Evolutionary conservation across 2,329 filamentous ascomycete genomes (phyloP).

Genomic region (Helotiales sp.): DNA sequence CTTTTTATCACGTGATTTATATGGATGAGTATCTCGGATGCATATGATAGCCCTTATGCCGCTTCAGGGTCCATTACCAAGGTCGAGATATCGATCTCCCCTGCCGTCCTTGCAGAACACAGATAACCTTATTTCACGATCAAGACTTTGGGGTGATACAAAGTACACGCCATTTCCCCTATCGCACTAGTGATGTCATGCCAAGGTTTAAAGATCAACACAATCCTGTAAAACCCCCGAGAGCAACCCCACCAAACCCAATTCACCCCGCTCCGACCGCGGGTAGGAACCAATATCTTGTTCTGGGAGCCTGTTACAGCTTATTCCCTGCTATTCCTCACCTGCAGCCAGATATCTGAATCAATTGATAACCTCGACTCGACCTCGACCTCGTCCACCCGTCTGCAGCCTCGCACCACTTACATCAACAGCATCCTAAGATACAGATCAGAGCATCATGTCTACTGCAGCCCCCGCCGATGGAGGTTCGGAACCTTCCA

Average conservation of each 20-base stretch:
- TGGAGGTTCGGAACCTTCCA: conserved; percentile 29
- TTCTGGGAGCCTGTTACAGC: background rate
- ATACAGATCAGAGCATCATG: conserved; percentile 18
- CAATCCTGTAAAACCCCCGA: background rate
- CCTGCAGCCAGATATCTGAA: background rate
- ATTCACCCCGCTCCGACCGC: background rate
- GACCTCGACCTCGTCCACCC: background rate
- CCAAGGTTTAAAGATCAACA: background rate
- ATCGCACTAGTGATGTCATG: background rate
- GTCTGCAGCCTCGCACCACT: background rate
- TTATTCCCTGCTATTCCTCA: background rate
- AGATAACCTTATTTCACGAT: background rate
- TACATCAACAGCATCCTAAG: background rate
- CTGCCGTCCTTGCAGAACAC: background rate
- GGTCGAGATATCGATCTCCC: background rate
- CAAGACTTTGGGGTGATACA: background rate
- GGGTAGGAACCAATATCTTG: background rate
- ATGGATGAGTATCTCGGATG: too few species aligned
- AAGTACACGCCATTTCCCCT: too few species aligned
- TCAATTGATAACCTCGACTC: too few species aligned
- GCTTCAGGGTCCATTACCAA: background rate
- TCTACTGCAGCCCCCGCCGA: conserved; percentile 28
- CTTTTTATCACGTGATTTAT: too few species aligned
- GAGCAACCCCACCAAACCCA: background rate
- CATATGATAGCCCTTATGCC: too few species aligned